Percentiles rank a stretch among this genome's conserved stretches.
Evolutionary conservation across 2,329 filamentous ascomycete genomes (phyloP).

Genomic region (Cladobotryum mycophilum): DNA sequence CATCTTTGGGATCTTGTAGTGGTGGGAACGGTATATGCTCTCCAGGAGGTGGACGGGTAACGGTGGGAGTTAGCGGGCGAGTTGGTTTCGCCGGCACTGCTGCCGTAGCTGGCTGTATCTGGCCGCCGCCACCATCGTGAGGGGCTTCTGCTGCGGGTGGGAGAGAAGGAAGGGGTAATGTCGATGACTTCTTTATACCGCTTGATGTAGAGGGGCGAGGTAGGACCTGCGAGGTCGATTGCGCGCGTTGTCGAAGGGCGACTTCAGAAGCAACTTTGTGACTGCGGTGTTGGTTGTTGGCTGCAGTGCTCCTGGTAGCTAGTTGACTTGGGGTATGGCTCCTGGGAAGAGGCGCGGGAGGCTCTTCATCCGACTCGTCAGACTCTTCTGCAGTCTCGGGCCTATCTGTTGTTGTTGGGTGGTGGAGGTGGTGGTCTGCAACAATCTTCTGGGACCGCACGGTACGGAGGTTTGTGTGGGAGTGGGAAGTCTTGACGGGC

Average conservation of each 20-base stretch:
- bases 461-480: conserved; percentile 22
- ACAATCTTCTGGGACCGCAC: conserved; percentile 50
- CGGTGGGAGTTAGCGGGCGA: conserved; percentile 10
- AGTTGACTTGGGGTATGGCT: conserved; percentile 59
- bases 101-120: neutral
- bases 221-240: conserved; percentile 39
- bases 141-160: conserved; percentile 41
- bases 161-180: conserved; percentile 31
- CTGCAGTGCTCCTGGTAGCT: conserved; percentile 46
- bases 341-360: conserved; percentile 36
- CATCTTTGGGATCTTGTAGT: conserved; percentile 49
- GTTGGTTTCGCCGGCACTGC: conserved; percentile 16
- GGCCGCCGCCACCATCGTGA: conserved; percentile 37
- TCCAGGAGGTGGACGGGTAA: conserved; percentile 27
- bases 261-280: conserved; percentile 37
- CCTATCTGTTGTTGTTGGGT: conserved; percentile 18
- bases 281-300: conserved; percentile 41
- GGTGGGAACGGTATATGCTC: conserved; percentile 48
- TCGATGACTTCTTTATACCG: conserved; percentile 22
- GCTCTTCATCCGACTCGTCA: conserved; percentile 15
- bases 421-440: conserved; percentile 22
- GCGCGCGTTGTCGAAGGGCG: conserved; percentile 48
- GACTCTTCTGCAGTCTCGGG: conserved; percentile 30
- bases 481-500: conserved; percentile 18
- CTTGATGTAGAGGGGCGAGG: conserved; percentile 19